Evolutionary conservation across 768 basidiomycete species (phyloP).

Genomic region (Sistotremastrum suecicum): DNA sequence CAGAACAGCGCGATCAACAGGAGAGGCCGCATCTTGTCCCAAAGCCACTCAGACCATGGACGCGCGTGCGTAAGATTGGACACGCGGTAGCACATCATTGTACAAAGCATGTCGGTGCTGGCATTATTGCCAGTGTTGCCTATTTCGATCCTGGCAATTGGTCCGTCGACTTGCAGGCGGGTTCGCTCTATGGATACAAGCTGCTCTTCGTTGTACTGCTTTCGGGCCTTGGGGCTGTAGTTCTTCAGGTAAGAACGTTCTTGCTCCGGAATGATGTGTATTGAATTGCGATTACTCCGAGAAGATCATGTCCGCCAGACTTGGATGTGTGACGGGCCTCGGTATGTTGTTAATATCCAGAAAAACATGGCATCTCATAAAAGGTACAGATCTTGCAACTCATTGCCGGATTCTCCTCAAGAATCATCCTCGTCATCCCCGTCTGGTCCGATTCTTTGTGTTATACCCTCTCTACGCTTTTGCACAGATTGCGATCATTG

Average conservation of each 20-base stretch:
- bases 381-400: constrained; percentile 35
- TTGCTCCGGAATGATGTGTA: not conserved
- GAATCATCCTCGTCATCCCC: constrained; percentile 44
- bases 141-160: constrained; percentile 89
- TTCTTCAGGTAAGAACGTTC: constrained; percentile 50
- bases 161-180: constrained; percentile 83
- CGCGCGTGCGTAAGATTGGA: not conserved
- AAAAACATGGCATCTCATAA: constrained; percentile 8
- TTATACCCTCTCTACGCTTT: constrained; percentile 53
- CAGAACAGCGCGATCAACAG: too few relatives aligned
- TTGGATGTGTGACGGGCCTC: constrained; percentile 74
- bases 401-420: constrained; percentile 54
- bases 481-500: constrained; percentile 58
- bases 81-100: constrained; percentile 24
- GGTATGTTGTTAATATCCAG: constrained; percentile 27
- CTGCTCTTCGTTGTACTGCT: constrained; percentile 78
- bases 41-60: too few relatives aligned
- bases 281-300: not conserved
- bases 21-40: too few relatives aligned
- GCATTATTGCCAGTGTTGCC: constrained; percentile 77
- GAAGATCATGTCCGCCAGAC: constrained; percentile 60
- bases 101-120: constrained; percentile 61
- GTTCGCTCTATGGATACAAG: constrained; percentile 72
- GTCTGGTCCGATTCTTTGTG: constrained; percentile 40
- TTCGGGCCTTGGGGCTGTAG: constrained; percentile 68